A percentile compares a stretch with the other conserved stretches of the same genome.
Conservation (phyloP, 257 asterid genomes). For the Craterostigma plantagineum region DNA sequence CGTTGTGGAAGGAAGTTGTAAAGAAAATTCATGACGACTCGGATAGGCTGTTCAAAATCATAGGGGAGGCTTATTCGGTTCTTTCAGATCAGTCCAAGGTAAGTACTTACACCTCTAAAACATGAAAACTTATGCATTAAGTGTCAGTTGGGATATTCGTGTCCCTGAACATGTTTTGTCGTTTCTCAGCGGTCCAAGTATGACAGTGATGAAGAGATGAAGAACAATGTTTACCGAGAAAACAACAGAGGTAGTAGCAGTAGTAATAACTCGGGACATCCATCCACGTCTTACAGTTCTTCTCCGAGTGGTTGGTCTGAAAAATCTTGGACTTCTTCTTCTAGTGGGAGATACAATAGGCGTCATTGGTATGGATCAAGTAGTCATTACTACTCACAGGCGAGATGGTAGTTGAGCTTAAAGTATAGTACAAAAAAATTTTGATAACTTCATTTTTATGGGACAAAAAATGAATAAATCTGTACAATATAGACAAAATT, state of each 20-base stretch:
- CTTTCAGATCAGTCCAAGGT: conserved; percentile 87
- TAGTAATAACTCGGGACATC: conserved; percentile 17
- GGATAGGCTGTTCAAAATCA: conserved; percentile 75
- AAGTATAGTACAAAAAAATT: no score
- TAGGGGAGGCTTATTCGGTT: conserved; percentile 87
- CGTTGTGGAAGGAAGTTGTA: conserved; percentile 53
- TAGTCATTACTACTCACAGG: no score
- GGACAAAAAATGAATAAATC: no score
- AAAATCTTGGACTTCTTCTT: background rate
- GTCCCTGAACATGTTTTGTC: background rate
- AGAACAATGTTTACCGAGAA: conserved; percentile 19
- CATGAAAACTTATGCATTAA: no score
- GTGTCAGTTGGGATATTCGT: background rate
- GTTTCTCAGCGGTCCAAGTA: conserved; percentile 47
- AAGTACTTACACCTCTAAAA: background rate
- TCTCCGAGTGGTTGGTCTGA: conserved; percentile 29
- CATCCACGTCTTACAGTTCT: conserved; percentile 46
- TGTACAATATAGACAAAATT: no score
- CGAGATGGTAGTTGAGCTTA: no score
- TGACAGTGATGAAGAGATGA: conserved; percentile 38
- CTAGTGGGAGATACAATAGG: no score
- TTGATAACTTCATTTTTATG: no score
- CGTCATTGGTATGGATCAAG: no score
- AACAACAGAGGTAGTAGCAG: conserved; percentile 11
- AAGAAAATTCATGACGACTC: conserved; percentile 74